Base-by-base conservation (phyloP, 179 eudicot genomes). In the Amaranthus tricolor region DNA sequence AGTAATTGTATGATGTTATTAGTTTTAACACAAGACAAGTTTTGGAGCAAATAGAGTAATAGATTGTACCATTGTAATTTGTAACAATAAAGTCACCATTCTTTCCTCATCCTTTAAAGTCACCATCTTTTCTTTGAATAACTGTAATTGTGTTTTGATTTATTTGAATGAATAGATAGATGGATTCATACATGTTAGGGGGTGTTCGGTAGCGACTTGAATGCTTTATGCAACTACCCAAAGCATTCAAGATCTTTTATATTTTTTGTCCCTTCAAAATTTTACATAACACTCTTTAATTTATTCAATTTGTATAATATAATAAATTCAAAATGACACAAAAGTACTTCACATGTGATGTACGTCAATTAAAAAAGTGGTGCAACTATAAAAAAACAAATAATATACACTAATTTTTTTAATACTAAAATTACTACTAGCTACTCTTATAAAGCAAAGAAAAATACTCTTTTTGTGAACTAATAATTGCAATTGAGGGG, bases 41-140 rank as follows among this genome's bases (percentile, higher is more conserved):
- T 80, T 52, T 76, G 74, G 61, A 72, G 75, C 74, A 67, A 13
- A 68, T 76, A 72, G 69, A 24, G 54, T 75, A 64, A 31, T 31
- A 31, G 40, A 31, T 0, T 66, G 76, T 53, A 66, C 51, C 24
- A 20, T 66, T 78, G 68, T 60, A 45, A 49, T 68, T 66, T 78
- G 68, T 60, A 45, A 49, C 73, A 19, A 51, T 54, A 58, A 51
- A 45, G 50, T 49, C 48, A 40, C 55, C 73, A 48, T 57, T 76
- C 63, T 70, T 44, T 14, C 0, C 7, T 31, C 12, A 58, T 14
- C 44, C 43, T 40, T n/a, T 19, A 11, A 53, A 49, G 9, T 53
- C 16, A 31, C 40, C 40, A 62, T 57, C 44, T 7, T 7, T 52
- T 24, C 4, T 11, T 58, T 15, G 45, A 9, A 17, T 31, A 54